Percentiles rank a stretch among this genome's conserved stretches.
Conservation (phyloP, 805 yeast genomes). For the Saturnispora saitoi region DNA sequence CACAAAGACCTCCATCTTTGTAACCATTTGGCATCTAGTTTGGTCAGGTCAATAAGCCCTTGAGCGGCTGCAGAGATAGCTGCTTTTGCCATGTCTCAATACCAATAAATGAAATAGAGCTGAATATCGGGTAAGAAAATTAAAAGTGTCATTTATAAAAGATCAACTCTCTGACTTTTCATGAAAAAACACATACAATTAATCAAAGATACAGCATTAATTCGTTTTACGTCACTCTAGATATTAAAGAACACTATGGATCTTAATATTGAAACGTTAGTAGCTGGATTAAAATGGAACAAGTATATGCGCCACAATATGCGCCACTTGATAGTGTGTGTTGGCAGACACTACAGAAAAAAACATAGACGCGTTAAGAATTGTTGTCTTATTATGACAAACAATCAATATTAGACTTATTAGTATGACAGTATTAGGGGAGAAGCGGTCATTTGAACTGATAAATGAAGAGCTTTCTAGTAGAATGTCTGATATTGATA, state of each 20-base stretch:
- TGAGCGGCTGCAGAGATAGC: slow-evolving; percentile 9
- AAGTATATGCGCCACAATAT: neutral
- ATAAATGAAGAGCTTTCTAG: neutral
- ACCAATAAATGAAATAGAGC: neutral
- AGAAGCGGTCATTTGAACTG: slow-evolving; percentile 1
- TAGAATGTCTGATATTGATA: slow-evolving; percentile 25
- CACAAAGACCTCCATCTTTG: slow-evolving; percentile 34
- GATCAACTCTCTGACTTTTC: neutral
- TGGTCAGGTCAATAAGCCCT: slow-evolving; percentile 18
- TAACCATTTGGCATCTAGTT: slow-evolving; percentile 48
- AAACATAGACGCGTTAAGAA: neutral
- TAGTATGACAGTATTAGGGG: neutral
- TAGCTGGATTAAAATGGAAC: neutral
- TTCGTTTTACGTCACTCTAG: too few relatives aligned
- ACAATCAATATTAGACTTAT: neutral
- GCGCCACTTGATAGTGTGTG: neutral
- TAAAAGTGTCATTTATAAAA: neutral
- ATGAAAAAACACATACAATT: neutral
- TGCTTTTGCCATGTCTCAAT: slow-evolving; percentile 3
- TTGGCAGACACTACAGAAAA: neutral
- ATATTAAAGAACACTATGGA: too few relatives aligned
- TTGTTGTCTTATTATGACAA: neutral
- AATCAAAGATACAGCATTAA: neutral
- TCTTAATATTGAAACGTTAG: too few relatives aligned
- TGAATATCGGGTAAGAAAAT: neutral